A percentile compares a stretch with the other conserved stretches of the same genome.
Evolutionary conservation across 495 filamentous ascomycete genomes (phyloP).

Genomic region (Aspergillus baeticus): DNA sequence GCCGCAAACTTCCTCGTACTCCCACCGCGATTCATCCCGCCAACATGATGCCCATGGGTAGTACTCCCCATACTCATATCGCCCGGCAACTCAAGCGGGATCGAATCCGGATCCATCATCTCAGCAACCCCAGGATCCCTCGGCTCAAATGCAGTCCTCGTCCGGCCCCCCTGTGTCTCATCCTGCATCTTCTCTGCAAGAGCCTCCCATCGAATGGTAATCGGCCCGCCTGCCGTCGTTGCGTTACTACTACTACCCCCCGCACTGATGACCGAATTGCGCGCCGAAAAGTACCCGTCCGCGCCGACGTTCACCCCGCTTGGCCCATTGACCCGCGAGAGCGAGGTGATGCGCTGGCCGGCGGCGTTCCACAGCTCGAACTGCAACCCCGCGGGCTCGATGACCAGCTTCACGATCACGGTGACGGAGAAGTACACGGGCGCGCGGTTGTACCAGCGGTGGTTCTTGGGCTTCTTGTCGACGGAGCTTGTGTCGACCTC

Average conservation of each 20-base stretch:
- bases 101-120: slow-evolving; percentile 11
- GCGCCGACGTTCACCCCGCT: background rate
- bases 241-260: background rate
- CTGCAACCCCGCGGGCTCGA: slow-evolving; percentile 2
- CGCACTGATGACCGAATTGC: too few species aligned
- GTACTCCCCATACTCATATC: slow-evolving; percentile 17
- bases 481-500: slow-evolving; percentile 31
- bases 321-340: background rate
- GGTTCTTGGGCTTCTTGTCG: slow-evolving; percentile 45
- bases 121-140: background rate
- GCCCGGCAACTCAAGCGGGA: slow-evolving; percentile 14
- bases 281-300: too few species aligned
- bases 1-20: slow-evolving; percentile 11
- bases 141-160: background rate
- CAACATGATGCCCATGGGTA: too few species aligned
- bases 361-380: slow-evolving; percentile 8
- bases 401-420: slow-evolving; percentile 6
- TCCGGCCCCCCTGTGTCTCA: background rate
- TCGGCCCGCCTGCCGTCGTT: background rate
- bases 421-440: slow-evolving; percentile 8
- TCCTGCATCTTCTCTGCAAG: slow-evolving; percentile 13
- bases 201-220: slow-evolving; percentile 5
- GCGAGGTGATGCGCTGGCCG: background rate
- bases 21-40: slow-evolving; percentile 18
- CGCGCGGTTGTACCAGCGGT: slow-evolving; percentile 38